These are phyloP conservation scores for fission yeast (Schizosaccharomyces pombe) DNA, from an alignment of 805 yeast genomes.

Conservation along the genomic window ASM294v3 CU329670.1:700501-701000, in stretches of 20 bases:
- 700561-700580: conserved; percentile 57
- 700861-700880: not conserved
- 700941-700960: conserved; percentile 53
- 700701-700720: conserved; percentile 12
- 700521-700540: not conserved
- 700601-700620: conserved; percentile 61
- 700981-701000: conserved; percentile 86
- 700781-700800: conserved; percentile 75
- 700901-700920: conserved; percentile 68
- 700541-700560: conserved; percentile 20
- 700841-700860: not conserved
- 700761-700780: conserved; percentile 67
- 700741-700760: conserved; percentile 81
- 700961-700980: conserved; percentile 64
- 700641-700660: conserved; percentile 59
- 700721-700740: conserved; percentile 50
- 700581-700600: conserved; percentile 61
- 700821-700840: too few species aligned
- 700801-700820: conserved; percentile 60
- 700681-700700: conserved; percentile 29
- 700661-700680: conserved; percentile 68
- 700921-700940: conserved; percentile 96
- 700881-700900: conserved; percentile 15
- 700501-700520: conserved; percentile 11
- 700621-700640: conserved; percentile 72